phyloP scores from a whole-genome alignment of 768 basidiomycete genomes.

The Hericium erinaceus region DNA sequence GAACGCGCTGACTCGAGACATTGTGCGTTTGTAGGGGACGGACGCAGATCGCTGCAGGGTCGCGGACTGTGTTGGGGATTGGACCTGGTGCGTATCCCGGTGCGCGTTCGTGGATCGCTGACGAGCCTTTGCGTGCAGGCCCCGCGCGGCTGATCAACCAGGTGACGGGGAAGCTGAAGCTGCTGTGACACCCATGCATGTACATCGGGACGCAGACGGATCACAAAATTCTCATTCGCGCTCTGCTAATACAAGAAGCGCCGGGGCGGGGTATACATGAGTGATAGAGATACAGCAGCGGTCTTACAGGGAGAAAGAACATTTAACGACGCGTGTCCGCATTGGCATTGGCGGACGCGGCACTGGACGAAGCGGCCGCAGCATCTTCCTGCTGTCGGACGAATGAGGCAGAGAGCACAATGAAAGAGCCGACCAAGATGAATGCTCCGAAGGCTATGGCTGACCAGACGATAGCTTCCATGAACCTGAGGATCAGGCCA shows the following conservation, averaged over 20 bases:
- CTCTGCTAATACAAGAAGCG: too few species aligned
- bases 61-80: constrained; percentile 81
- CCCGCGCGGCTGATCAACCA: constrained; percentile 76
- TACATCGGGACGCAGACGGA: too few species aligned
- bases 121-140: constrained; percentile 25
- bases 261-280: neutral
- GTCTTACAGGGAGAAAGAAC: neutral
- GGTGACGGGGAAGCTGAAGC: constrained; percentile 63
- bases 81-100: constrained; percentile 54
- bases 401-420: constrained; percentile 14
- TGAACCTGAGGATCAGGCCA: neutral
- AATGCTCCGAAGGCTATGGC: constrained; percentile 2
- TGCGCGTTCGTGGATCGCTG: neutral
- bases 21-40: constrained; percentile 43
- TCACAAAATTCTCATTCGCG: too few species aligned
- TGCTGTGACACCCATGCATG: constrained; percentile 37
- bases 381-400: constrained; percentile 7
- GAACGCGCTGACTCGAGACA: too few species aligned
- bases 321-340: neutral
- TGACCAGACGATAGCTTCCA: constrained; percentile 2
- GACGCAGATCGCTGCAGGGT: constrained; percentile 80
- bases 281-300: neutral
- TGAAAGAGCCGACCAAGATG: constrained; percentile 6
- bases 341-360: constrained; percentile 8
- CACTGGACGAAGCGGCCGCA: constrained; percentile 1